phyloP scores from a whole-genome alignment of 2,329 filamentous ascomycete genomes.

The Simplicillium aogashimaense region DNA sequence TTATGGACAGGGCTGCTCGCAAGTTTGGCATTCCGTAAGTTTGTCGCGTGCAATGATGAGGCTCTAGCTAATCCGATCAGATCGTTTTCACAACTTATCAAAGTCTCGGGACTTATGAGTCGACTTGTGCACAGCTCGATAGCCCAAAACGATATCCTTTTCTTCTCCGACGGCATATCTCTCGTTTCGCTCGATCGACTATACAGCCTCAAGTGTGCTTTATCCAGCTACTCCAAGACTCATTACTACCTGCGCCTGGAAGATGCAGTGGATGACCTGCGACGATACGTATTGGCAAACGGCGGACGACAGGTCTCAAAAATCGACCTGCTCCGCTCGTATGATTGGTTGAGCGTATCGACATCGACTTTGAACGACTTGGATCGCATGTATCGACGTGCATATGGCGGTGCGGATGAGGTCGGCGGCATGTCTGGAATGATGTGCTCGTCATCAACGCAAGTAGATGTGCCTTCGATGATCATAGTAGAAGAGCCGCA shows the following conservation, averaged over 20 bases:
- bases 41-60: constrained; percentile 1
- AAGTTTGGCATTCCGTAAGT: constrained; percentile 14
- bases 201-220: constrained; percentile 54
- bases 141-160: constrained; percentile 50
- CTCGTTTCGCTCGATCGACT: constrained; percentile 51
- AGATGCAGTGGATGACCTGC: constrained; percentile 53
- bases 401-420: constrained; percentile 40
- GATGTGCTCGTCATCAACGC: not conserved
- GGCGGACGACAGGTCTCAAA: constrained; percentile 38
- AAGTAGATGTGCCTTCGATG: not conserved
- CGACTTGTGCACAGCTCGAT: constrained; percentile 47
- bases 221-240: constrained; percentile 45
- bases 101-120: constrained; percentile 33
- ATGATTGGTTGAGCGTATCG: constrained; percentile 46
- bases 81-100: constrained; percentile 33
- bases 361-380: constrained; percentile 41
- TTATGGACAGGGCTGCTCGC: not conserved
- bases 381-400: constrained; percentile 43
- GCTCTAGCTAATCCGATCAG: constrained; percentile 17
- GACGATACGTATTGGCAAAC: constrained; percentile 46
- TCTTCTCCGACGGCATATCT: constrained; percentile 48
- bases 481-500: constrained; percentile 7
- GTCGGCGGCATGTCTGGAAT: constrained; percentile 31
- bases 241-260: constrained; percentile 37
- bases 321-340: constrained; percentile 41